A percentile compares a stretch with the other conserved stretches of the same genome.
These are phyloP conservation scores for Linnemannia hyalina DNA, from an alignment of 192 early-diverging fungal genomes.

Conservation along the genomic window DNA sequence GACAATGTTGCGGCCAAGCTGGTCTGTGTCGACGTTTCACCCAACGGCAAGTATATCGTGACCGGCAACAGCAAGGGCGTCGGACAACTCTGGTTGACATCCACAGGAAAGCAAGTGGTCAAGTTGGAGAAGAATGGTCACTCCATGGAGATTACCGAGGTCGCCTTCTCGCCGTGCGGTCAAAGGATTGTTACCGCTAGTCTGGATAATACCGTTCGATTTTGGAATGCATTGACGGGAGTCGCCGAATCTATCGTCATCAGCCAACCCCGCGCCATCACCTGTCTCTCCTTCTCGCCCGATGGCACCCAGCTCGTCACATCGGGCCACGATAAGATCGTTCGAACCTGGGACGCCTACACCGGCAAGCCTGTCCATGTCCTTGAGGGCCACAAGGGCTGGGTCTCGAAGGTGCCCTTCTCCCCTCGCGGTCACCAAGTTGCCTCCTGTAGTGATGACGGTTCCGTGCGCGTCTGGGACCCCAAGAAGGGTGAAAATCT, in stretches of 20 bases:
- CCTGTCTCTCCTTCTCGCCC: background rate
- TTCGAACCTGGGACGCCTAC: background rate
- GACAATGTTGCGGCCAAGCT: background rate
- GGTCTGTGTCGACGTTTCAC: background rate
- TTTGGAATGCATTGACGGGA: constrained; percentile 3
- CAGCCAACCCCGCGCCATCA: background rate
- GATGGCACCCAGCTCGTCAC: background rate
- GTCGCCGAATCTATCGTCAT: background rate
- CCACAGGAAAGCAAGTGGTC: background rate
- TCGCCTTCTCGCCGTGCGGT: constrained; percentile 92
- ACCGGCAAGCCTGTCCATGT: background rate
- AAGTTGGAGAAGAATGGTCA: constrained; percentile 65
- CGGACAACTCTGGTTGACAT: background rate
- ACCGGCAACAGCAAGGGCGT: background rate
- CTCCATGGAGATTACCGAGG: constrained; percentile 85
- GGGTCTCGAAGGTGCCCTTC: background rate
- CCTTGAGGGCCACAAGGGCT: background rate
- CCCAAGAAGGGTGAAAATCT: background rate
- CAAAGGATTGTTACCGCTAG: constrained; percentile 85
- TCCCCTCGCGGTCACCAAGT: background rate
- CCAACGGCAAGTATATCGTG: constrained; percentile 4
- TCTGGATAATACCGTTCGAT: constrained; percentile 87
- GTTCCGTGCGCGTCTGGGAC: background rate
- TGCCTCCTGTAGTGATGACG: background rate
- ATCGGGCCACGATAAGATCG: background rate